Base-by-base conservation (phyloP, 768 basidiomycete species). In the Boletus sp. region DNA sequence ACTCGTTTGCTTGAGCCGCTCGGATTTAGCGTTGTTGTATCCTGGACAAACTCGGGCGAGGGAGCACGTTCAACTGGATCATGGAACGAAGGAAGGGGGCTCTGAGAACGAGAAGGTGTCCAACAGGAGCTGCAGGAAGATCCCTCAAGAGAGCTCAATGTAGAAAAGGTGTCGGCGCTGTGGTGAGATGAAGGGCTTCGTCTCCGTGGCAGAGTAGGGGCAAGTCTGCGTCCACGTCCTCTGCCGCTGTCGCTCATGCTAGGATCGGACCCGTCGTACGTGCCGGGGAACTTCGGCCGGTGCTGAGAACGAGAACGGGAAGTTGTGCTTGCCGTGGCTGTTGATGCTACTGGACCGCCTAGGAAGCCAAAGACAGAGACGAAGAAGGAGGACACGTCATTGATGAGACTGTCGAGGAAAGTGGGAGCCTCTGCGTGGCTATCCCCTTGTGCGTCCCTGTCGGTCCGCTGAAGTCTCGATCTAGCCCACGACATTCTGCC, bases 91-190 rank as follows among this genome's bases (percentile, higher is more conserved):
- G 70, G 55, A 14, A 54, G 61, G 7, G 68, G 69, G 33, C 56
- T 66, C 8, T 51, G 67, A 47, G 58, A 55, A 51, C 62, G 68
- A 20, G 64, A 65, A 7, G 57, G 29, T 30, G 54, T 67, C 71
- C 64, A 75, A 73, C 75, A 71, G 61, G 62, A 75, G 35, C 70
- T 74, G n/a, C 72, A 70, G 24, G 64, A 70, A 8, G 71, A 75
- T 1, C 63, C 71, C 3, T 75, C 73, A 1, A 84, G 63, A 5
- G 83, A 80, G 52, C 83, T 84, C 32, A 83, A 47, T 0, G 80
- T 82, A 11, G 82, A 77, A 56, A 79, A 77, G 0, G 75, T 75
- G 33, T 57, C 59, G 0, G 54, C 52, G 55, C 75, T 80, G 29
- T 61, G 52, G 42, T 71, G 18, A 60, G 75, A 41, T 61, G 61